phyloP scores from a whole-genome alignment of 2,329 filamentous ascomycete species.

The Atkinsonella texensis region DNA sequence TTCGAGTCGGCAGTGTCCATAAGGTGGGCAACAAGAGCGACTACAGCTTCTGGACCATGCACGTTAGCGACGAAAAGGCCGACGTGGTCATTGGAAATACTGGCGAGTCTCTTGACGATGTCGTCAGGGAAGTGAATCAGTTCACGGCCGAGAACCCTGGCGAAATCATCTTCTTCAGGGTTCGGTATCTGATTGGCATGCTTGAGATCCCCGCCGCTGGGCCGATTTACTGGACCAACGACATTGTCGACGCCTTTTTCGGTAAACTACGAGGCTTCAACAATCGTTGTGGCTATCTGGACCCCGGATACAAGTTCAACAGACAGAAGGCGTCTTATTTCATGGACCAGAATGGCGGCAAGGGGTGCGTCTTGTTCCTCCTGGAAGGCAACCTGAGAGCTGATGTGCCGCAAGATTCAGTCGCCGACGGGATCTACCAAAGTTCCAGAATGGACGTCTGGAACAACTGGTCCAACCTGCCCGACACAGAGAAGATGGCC shows the following conservation, averaged over 20 bases:
- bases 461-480: constrained; percentile 20
- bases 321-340: constrained; percentile 16
- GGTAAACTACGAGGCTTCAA: constrained; percentile 27
- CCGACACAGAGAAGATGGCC: constrained; percentile 14
- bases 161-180: constrained; percentile 33
- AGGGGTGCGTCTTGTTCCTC: constrained; percentile 22
- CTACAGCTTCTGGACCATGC: constrained; percentile 27
- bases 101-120: constrained; percentile 30
- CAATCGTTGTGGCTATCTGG: constrained; percentile 24
- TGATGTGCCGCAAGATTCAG: constrained; percentile 12
- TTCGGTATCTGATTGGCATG: constrained; percentile 29
- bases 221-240: constrained; percentile 22
- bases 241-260: constrained; percentile 31
- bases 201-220: constrained; percentile 20
- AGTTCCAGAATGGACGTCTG: constrained; percentile 11
- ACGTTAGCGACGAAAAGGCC: constrained; percentile 24
- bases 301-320: constrained; percentile 13
- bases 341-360: constrained; percentile 20
- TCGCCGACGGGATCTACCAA: constrained; percentile 20
- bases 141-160: constrained; percentile 30
- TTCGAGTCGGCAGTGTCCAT: constrained; percentile 26
- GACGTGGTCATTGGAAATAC: constrained; percentile 30
- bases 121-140: constrained; percentile 30
- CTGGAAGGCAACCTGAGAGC: constrained; percentile 13
- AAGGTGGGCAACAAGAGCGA: constrained; percentile 5